A percentile compares a stretch with the other conserved stretches of the same genome.
These are phyloP conservation scores for Penicillium parvum DNA, from an alignment of 495 filamentous ascomycete genomes.

Conservation along the genomic window DNA sequence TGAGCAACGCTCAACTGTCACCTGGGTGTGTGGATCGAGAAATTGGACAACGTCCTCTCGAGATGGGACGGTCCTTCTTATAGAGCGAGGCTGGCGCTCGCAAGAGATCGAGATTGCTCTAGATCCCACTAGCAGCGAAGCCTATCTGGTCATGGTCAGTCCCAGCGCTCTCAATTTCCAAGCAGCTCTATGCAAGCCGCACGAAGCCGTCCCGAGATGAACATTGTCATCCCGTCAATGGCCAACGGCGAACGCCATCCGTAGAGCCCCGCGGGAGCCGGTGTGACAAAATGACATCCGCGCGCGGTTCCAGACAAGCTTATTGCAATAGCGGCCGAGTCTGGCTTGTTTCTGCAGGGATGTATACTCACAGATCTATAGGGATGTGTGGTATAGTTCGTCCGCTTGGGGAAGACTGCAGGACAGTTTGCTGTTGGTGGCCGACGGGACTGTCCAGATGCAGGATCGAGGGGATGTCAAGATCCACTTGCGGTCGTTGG, in stretches of 20 bases:
- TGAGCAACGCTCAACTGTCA: not conserved
- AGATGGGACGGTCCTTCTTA: constrained; percentile 10
- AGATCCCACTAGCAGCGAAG: not conserved
- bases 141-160: constrained; percentile 4
- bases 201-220: constrained; percentile 3
- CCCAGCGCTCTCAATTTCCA: not conserved
- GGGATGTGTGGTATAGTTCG: no score
- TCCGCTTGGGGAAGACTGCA: constrained; percentile 23
- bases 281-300: constrained; percentile 10
- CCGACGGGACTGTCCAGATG: constrained; percentile 15
- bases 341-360: constrained; percentile 1
- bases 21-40: not conserved
- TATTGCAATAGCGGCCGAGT: constrained; percentile 13
- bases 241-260: constrained; percentile 10
- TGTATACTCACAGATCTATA: constrained; percentile 11
- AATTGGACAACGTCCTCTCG: constrained; percentile 1
- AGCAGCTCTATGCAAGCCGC: not conserved
- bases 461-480: constrained; percentile 17
- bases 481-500: constrained; percentile 14
- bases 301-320: constrained; percentile 19
- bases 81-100: constrained; percentile 3
- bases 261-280: constrained; percentile 14
- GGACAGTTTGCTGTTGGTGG: constrained; percentile 13
- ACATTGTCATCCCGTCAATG: constrained; percentile 1
- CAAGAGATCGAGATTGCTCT: no score